phyloP scores from a whole-genome alignment of 1,284 basidiomycete genomes.

The Rhodotorula sp. region DNA sequence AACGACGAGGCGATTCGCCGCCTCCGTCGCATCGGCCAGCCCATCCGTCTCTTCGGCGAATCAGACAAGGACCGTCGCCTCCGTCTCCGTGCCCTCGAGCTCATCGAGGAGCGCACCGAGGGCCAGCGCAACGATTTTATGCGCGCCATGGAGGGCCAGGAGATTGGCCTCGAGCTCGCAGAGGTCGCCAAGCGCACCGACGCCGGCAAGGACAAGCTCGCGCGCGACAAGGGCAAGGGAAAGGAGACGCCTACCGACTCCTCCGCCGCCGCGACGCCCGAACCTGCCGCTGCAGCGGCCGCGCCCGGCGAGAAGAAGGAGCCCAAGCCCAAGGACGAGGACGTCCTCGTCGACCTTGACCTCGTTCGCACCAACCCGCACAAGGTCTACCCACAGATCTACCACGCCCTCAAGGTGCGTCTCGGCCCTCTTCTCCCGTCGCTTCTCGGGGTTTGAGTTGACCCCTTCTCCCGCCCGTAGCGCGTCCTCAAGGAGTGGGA shows the following conservation, averaged over 20 bases:
- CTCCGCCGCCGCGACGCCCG: slow-evolving; percentile 51
- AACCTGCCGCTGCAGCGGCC: slow-evolving; percentile 46
- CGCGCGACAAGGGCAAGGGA: slow-evolving; percentile 19
- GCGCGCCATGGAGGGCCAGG: slow-evolving; percentile 80
- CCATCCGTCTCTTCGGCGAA: slow-evolving; percentile 92
- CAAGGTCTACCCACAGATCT: slow-evolving; percentile 95
- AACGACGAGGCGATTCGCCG: slow-evolving; percentile 88
- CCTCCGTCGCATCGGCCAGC: slow-evolving; percentile 86
- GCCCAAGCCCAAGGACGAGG: slow-evolving; percentile 50
- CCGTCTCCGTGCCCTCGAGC: slow-evolving; percentile 85
- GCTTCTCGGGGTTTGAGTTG: background rate
- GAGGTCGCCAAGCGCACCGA: slow-evolving; percentile 62
- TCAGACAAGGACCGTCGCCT: slow-evolving; percentile 88
- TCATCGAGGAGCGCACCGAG: slow-evolving; percentile 70
- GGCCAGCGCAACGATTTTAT: slow-evolving; percentile 88
- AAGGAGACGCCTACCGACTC: slow-evolving; percentile 23
- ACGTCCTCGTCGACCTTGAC: slow-evolving; percentile 68
- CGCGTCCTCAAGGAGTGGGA: slow-evolving; percentile 93
- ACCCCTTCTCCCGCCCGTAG: slow-evolving; percentile 49
- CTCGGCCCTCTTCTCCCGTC: background rate
- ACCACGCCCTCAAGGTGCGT: slow-evolving; percentile 81
- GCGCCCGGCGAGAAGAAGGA: slow-evolving; percentile 36
- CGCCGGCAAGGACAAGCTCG: slow-evolving; percentile 5
- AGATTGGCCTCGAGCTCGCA: slow-evolving; percentile 62
- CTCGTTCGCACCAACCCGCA: slow-evolving; percentile 91